Percentiles rank a stretch among this genome's conserved stretches.
Evolutionary conservation across 2,329 filamentous ascomycete genomes (phyloP).

Genomic region (Cladosporium oxysporum): DNA sequence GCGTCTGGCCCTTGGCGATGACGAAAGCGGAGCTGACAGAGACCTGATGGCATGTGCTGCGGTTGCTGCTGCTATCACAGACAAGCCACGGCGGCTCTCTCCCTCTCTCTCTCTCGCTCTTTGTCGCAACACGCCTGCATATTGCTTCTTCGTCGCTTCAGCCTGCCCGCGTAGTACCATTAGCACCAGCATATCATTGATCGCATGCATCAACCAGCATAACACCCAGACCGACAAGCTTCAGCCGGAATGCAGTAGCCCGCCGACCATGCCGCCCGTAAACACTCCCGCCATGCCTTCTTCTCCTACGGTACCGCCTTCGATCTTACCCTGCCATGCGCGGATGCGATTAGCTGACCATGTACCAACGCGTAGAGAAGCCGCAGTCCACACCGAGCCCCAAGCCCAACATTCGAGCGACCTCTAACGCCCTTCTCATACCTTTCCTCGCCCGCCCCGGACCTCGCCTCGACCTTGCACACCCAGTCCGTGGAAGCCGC

Average conservation of each 20-base stretch:
- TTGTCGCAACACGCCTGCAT: not conserved
- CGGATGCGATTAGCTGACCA: not conserved
- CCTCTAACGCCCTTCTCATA: slow-evolving; percentile 41
- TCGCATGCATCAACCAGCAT: not conserved
- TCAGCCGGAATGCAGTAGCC: slow-evolving; percentile 5
- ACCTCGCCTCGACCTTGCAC: slow-evolving; percentile 53
- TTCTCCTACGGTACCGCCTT: slow-evolving; percentile 15
- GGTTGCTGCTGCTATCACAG: slow-evolving; percentile 6
- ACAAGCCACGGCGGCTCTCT: slow-evolving; percentile 5
- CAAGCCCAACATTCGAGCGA: not conserved
- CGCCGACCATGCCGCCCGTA: slow-evolving; percentile 7
- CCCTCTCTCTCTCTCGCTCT: slow-evolving; percentile 1
- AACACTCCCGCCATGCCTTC: slow-evolving; percentile 19
- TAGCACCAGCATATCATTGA: not conserved
- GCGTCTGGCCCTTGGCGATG: slow-evolving; percentile 3
- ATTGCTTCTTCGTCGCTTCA: not conserved
- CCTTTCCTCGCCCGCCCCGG: slow-evolving; percentile 52
- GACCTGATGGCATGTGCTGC: slow-evolving; percentile 2
- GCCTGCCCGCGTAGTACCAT: not conserved
- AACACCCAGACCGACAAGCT: not conserved
- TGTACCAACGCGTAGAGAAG: not conserved
- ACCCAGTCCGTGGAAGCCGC: slow-evolving; percentile 39
- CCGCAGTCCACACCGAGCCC: not conserved
- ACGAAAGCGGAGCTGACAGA: slow-evolving; percentile 16
- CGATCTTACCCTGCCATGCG: not conserved